A percentile compares a stretch with the other conserved stretches of the same genome.
Conservation (phyloP, 139 green algal species). For the Chlorella sp. region DNA sequence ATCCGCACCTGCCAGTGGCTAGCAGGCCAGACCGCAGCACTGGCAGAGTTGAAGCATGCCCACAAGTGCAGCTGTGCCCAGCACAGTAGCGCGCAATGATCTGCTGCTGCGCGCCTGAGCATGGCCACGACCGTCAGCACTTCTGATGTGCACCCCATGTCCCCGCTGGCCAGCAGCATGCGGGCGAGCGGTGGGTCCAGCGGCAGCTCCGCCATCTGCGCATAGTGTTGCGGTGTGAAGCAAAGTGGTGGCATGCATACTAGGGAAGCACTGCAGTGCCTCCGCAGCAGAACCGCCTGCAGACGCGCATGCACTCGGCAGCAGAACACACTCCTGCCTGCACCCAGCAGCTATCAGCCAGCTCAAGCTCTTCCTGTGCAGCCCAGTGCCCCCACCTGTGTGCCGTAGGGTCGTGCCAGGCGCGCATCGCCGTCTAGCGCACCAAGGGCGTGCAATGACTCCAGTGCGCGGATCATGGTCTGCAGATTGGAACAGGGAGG, state of each 20-base stretch:
- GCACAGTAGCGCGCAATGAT: not conserved
- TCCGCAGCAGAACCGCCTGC: not conserved
- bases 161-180: constrained; percentile 85
- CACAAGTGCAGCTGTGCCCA: not conserved
- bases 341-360: too few relatives aligned
- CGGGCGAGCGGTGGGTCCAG: constrained; percentile 93
- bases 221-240: not conserved
- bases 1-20: not conserved
- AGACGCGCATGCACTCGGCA: not conserved
- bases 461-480: constrained; percentile 94
- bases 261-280: not conserved
- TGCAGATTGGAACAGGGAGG: constrained; percentile 59
- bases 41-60: too few relatives aligned
- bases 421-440: constrained; percentile 75
- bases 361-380: too few relatives aligned
- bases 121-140: constrained; percentile 93
- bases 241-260: not conserved
- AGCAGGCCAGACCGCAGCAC: too few relatives aligned
- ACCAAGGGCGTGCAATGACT: constrained; percentile 87
- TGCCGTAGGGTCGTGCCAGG: constrained; percentile 13
- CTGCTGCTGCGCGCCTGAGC: constrained; percentile 48
- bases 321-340: not conserved
- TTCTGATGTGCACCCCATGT: constrained; percentile 73
- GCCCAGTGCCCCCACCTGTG: not conserved
- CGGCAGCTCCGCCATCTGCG: constrained; percentile 97